Conservation (phyloP, 108 stramenopile species). For the Discostella stelligeroides region DNA sequence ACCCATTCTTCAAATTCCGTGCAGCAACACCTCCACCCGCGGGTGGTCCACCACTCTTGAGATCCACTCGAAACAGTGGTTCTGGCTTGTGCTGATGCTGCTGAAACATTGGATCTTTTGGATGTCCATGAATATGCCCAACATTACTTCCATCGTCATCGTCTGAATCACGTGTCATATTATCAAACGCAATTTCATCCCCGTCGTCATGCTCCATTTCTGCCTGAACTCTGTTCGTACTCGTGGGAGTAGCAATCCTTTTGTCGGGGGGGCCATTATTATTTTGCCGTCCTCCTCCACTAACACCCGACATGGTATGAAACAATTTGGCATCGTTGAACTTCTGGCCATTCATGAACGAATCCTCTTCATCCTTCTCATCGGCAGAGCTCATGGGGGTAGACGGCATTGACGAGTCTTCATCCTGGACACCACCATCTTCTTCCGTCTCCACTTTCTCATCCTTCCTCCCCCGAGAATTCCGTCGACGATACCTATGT, state of each 20-base stretch:
- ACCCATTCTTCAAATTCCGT: not conserved
- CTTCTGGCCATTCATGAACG: slow-evolving; percentile 23
- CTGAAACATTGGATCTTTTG: not conserved
- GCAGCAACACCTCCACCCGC: not conserved
- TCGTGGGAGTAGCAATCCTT: not conserved
- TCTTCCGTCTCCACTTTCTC: too few species aligned
- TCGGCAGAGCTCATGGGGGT: not conserved
- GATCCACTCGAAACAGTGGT: slow-evolving; percentile 15
- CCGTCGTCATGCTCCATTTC: slow-evolving; percentile 22
- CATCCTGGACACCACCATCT: slow-evolving; percentile 2
- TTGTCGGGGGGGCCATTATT: too few species aligned
- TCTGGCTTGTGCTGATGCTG: not conserved
- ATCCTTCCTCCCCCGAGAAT: not conserved
- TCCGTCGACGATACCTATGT: not conserved
- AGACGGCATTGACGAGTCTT: slow-evolving; percentile 13
- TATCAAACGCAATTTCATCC: slow-evolving; percentile 24
- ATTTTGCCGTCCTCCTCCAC: too few species aligned
- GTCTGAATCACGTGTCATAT: not conserved
- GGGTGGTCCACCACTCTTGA: slow-evolving; percentile 12
- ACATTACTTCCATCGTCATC: not conserved
- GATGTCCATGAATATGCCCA: not conserved
- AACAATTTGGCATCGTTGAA: too few species aligned
- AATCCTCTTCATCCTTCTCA: slow-evolving; percentile 28
- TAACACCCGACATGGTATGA: too few species aligned
- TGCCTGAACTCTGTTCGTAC: not conserved